Base-by-base conservation (phyloP, 441 rosid species). In the Erodium texanum region DNA sequence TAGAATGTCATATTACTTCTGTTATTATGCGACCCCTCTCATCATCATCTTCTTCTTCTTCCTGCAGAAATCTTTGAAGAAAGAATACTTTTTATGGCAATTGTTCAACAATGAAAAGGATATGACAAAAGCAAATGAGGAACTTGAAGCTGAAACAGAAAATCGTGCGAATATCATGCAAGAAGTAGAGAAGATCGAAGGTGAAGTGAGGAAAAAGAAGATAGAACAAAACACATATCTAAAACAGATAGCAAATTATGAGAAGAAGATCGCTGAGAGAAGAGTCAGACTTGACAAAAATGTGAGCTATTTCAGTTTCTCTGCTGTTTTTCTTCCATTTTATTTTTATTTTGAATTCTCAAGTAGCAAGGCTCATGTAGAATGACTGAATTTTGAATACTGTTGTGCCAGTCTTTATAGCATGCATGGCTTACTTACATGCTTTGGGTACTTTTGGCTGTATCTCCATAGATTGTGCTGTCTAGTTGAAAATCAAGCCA, bases 41-140 rank as follows among this genome's bases (percentile, higher is more conserved):
- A 56, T 59, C 41, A 62, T 43, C 58, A 50, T 62, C 65, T 23
- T 24, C 22, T 50, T 68, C 79, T 70, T 18, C 50, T 66, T 63
- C 68, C 67, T 80, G 76, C 91, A 94, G 99, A 92, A 90, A 92
- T 71, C 84, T 72, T 66, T 95, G 85, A 92, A 90, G 91, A 84
- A 81, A 75, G 93, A 92, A 67, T 86, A 89, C 74, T 89, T 72
- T 75, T 79, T 90, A 65, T 95, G 98, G 98, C 93, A 92, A 84
- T 81, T 92, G 70, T 86, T 64, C 79, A 86, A 82, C 74, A 86
- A 90, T 62, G 97, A 87, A 56, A 89, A 85, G 75, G 99, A 95
- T 76, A 75, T 84, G 59, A 78, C 76, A 66, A 87, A 84, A 84
- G 79, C 82, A 1, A 83, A 71, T 58, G 86, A 86, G 41, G 95